Base-by-base conservation (phyloP, 2,329 filamentous ascomycete genomes). In the Aureobasidium sp. region DNA sequence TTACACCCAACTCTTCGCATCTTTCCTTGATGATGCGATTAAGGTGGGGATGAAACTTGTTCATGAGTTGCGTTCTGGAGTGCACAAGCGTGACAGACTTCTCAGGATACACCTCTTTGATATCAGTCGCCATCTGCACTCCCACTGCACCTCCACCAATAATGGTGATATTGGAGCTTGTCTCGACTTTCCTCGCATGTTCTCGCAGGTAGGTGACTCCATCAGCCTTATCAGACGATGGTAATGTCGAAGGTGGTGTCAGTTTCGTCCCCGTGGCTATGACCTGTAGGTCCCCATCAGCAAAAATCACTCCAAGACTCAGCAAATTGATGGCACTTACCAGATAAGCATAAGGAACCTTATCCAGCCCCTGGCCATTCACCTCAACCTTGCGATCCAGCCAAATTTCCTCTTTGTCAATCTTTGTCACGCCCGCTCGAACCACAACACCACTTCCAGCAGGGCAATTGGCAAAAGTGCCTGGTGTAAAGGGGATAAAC, bases 91-190 rank as follows among this genome's bases (percentile, higher is more conserved):
- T 78, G 10, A 87, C 79, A 0, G 73, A 70, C 70, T 87, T 87
- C 7, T 80, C 76, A 0, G 82, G 82, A 64, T 82, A 84, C 10
- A 74, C 68, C 5, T 76, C 76, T 69, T 85, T 85, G 10, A 82
- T 79, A 67, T 87, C 84, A 0, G 82, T 78, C 0, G 82, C 83
- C 37, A 86, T 71, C 70, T 87, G 82, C 0, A 87, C 80, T 1
- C 85, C 85, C 0, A 84, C 84, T 0, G 85, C 82, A 3, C 84
- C 84, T 0, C 82, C 84, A 2, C 84, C 85, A 11, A 71, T 64
- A 29, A 71, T 64, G 27, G 42, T 45, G 10, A 63, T 63, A 13
- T 36, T 48, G 10, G 49, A 47, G 36, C 49, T 48, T n/a, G 25
- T n/a, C 14, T 61, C 37, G n/a, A 63, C 37, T 10, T 44, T 50